A percentile compares a stretch with the other conserved stretches of the same genome.
Evolutionary conservation across 129 eudicot species (phyloP).

Genomic region (Escallonia rubra): DNA sequence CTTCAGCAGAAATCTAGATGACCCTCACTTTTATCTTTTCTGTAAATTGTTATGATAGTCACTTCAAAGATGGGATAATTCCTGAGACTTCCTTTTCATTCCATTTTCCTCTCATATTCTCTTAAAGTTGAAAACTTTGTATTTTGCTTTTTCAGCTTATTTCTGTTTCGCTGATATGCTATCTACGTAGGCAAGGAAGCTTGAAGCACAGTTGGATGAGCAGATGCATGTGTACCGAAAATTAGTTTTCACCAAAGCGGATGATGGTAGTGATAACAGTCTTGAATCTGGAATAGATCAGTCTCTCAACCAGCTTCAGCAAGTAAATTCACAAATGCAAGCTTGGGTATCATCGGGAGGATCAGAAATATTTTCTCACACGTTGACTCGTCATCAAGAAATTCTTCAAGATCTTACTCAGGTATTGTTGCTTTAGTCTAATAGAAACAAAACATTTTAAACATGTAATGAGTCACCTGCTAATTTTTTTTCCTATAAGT

Average conservation of each 20-base stretch:
- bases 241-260: slow-evolving; percentile 66
- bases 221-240: slow-evolving; percentile 86
- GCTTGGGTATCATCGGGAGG: slow-evolving; percentile 98
- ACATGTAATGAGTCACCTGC: background rate
- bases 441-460: background rate
- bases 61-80: too few relatives aligned
- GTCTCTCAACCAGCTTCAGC: slow-evolving; percentile 76
- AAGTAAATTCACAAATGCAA: slow-evolving; percentile 88
- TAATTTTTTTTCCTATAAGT: background rate
- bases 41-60: too few relatives aligned
- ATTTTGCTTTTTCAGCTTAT: background rate
- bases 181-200: slow-evolving; percentile 77
- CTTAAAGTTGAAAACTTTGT: background rate
- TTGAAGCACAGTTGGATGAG: slow-evolving; percentile 97
- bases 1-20: too few relatives aligned
- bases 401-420: slow-evolving; percentile 93
- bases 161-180: slow-evolving; percentile 5
- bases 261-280: slow-evolving; percentile 49
- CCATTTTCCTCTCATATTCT: background rate
- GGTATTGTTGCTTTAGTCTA: slow-evolving; percentile 38
- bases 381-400: slow-evolving; percentile 94
- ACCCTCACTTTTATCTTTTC: too few relatives aligned
- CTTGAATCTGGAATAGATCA: slow-evolving; percentile 78
- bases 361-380: slow-evolving; percentile 87
- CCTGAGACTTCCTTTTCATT: too few relatives aligned